Percentiles rank a stretch among this genome's conserved stretches.
Conservation (phyloP, 225 moss, liverwort and hornwort species). For the Bryoerythrophyllum caledonicum region DNA sequence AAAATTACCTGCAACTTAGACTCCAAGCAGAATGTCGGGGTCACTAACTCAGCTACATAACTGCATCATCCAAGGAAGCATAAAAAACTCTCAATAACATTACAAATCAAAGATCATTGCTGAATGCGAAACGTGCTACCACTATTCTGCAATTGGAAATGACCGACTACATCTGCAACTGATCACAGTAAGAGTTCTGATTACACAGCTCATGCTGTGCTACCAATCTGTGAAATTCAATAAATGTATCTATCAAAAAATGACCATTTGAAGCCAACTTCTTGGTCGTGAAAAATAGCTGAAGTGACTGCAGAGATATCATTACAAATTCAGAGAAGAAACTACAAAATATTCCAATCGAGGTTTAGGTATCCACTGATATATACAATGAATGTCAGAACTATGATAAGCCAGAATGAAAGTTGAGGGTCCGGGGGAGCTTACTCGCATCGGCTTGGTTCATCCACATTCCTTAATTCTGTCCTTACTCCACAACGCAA, state of each 20-base stretch:
- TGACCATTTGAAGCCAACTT: not conserved
- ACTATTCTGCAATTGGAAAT: conserved; percentile 7
- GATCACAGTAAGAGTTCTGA: conserved; percentile 5
- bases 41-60: conserved; percentile 85
- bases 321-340: conserved; percentile 11
- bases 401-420: not conserved
- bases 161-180: not conserved
- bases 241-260: not conserved
- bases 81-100: conserved; percentile 1
- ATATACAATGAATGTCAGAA: not conserved
- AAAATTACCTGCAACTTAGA: conserved; percentile 73
- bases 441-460: conserved; percentile 99
- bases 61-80: conserved; percentile 43
- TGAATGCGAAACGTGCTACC: not conserved
- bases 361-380: not conserved
- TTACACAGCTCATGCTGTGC: not conserved
- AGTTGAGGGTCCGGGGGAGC: not conserved
- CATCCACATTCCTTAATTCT: conserved; percentile 84
- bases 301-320: not conserved
- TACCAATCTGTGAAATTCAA: conserved; percentile 12
- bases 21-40: conserved; percentile 82
- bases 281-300: not conserved
- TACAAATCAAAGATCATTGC: not conserved
- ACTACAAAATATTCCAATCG: not conserved
- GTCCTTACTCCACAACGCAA: conserved; percentile 88